These are phyloP conservation scores for Erodium moschatum DNA, from an alignment of 441 rosid species.

Conservation along the genomic window DNA sequence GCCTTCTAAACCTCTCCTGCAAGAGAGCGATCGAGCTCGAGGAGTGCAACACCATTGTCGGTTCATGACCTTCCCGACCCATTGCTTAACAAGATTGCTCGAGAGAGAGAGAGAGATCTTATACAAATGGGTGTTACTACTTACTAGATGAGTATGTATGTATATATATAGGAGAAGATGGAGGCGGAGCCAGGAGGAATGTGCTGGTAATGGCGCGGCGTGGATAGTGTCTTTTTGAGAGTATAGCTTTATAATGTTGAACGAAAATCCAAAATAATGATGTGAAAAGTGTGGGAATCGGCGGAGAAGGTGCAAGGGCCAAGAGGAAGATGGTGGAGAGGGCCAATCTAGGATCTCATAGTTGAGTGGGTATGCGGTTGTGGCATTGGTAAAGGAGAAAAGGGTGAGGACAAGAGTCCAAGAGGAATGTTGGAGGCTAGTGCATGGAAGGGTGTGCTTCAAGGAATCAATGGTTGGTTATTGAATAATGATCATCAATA, in stretches of 20 bases:
- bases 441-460: slow-evolving; percentile 69
- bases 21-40: slow-evolving; percentile 29
- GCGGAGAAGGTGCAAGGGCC: slow-evolving; percentile 42
- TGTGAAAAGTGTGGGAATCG: slow-evolving; percentile 26
- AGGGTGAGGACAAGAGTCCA: slow-evolving; percentile 30
- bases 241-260: too few relatives aligned
- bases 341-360: slow-evolving; percentile 26
- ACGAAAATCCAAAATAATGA: slow-evolving; percentile 32
- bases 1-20: slow-evolving; percentile 63
- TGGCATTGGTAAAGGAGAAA: slow-evolving; percentile 5
- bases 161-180: too few relatives aligned
- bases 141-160: slow-evolving; percentile 18
- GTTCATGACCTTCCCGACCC: slow-evolving; percentile 35
- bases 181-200: background rate
- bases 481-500: slow-evolving; percentile 14
- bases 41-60: background rate
- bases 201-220: too few relatives aligned
- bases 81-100: too few relatives aligned
- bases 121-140: too few relatives aligned
- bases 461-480: slow-evolving; percentile 41
- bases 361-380: background rate
- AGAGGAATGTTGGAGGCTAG: slow-evolving; percentile 43
- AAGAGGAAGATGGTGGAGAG: slow-evolving; percentile 38
- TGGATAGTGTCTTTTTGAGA: too few relatives aligned
- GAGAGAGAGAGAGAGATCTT: too few relatives aligned